Evolutionary conservation across 176 grass and related monocot genomes (phyloP).

Genomic region (Thinopyrum elongatum): DNA sequence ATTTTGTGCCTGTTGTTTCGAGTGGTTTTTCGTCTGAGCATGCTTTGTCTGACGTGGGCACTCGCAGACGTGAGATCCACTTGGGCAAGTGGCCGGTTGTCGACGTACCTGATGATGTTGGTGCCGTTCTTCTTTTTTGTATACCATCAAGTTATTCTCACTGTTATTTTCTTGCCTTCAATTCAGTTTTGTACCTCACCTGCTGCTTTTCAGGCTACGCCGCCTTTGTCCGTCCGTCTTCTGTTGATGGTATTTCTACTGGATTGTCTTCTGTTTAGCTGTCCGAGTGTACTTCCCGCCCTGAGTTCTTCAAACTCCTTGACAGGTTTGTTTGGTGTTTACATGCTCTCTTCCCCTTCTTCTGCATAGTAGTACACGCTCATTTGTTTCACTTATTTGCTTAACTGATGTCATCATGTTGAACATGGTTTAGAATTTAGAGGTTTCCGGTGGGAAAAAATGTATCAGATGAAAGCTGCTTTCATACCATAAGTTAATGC

Average conservation of each 20-base stretch:
- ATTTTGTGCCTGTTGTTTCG: too few relatives aligned
- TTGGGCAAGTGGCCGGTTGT: background rate
- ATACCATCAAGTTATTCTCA: background rate
- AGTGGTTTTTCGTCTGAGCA: too few relatives aligned
- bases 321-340: too few relatives aligned
- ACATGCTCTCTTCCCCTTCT: too few relatives aligned
- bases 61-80: too few relatives aligned
- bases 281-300: too few relatives aligned
- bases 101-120: background rate
- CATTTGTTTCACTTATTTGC: background rate
- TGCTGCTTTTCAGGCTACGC: background rate
- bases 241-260: too few relatives aligned
- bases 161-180: background rate
- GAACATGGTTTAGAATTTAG: slow-evolving; percentile 52
- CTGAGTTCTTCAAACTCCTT: too few relatives aligned
- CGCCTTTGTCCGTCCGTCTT: too few relatives aligned
- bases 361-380: background rate
- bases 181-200: background rate
- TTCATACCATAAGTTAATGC: slow-evolving; percentile 74
- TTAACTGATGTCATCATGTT: slow-evolving; percentile 26
- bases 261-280: too few relatives aligned
- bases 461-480: slow-evolving; percentile 89
- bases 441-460: slow-evolving; percentile 62
- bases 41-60: too few relatives aligned
- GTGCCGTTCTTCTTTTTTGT: background rate